A percentile compares a stretch with the other conserved stretches of the same genome.
These are phyloP conservation scores for Ustilago cynodontis DNA, from an alignment of 1,284 basidiomycete species.

Conservation along the genomic window DNA sequence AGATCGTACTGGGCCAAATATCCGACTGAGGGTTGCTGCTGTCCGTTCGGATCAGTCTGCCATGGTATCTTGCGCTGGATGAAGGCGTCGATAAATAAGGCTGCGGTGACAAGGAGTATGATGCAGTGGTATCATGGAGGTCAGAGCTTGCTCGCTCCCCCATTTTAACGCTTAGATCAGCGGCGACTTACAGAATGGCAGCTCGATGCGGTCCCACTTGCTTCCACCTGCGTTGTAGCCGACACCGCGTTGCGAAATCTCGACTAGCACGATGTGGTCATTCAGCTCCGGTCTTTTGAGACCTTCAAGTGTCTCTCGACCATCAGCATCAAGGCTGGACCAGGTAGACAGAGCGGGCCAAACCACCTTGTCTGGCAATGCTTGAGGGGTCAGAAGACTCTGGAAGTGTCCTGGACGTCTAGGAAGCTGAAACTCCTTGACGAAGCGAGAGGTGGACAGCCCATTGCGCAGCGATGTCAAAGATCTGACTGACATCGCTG, in stretches of 20 bases:
- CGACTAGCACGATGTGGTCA: slow-evolving; percentile 45
- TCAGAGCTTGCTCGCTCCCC: not conserved
- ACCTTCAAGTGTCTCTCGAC: slow-evolving; percentile 41
- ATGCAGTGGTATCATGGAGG: not conserved
- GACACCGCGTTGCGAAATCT: slow-evolving; percentile 37
- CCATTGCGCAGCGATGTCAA: slow-evolving; percentile 24
- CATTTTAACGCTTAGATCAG: not conserved
- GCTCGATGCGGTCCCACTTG: slow-evolving; percentile 51
- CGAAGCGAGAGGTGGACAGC: slow-evolving; percentile 30
- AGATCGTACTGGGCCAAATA: slow-evolving; percentile 57
- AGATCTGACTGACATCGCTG: slow-evolving; percentile 28
- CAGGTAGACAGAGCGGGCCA: slow-evolving; percentile 50
- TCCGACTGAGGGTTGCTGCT: slow-evolving; percentile 32
- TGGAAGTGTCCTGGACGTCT: slow-evolving; percentile 36
- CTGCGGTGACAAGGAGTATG: not conserved
- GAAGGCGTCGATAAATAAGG: slow-evolving; percentile 57
- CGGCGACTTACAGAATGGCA: slow-evolving; percentile 39
- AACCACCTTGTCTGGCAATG: slow-evolving; percentile 25
- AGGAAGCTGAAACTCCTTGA: slow-evolving; percentile 25
- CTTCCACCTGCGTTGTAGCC: slow-evolving; percentile 47
- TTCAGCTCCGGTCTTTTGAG: slow-evolving; percentile 28
- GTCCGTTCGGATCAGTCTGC: not conserved
- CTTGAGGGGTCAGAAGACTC: slow-evolving; percentile 16
- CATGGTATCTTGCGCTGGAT: slow-evolving; percentile 49
- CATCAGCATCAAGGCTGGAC: slow-evolving; percentile 25